These are phyloP conservation scores for Suhomyces panamericanus DNA, from an alignment of 1,139 yeast genomes.

Conservation along the genomic window DNA sequence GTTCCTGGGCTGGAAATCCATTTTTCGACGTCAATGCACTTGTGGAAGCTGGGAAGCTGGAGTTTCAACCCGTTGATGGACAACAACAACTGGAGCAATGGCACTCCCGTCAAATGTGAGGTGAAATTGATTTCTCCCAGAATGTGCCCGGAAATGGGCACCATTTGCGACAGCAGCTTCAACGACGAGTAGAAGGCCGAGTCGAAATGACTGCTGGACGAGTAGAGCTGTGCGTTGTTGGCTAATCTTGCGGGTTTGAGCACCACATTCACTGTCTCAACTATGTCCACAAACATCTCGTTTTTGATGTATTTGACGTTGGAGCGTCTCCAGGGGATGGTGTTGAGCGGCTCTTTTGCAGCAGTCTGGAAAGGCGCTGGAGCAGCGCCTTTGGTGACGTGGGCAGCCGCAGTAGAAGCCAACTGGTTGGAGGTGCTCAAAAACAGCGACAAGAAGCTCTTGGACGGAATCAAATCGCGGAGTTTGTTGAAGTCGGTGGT, in stretches of 20 bases:
- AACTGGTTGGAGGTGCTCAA: conserved; percentile 36
- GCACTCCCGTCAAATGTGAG: conserved; percentile 73
- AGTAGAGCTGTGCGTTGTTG: conserved; percentile 8
- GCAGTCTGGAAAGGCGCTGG: not conserved
- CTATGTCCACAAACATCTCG: conserved; percentile 78
- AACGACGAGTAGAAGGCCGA: conserved; percentile 23
- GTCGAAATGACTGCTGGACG: conserved; percentile 16
- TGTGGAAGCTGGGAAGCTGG: conserved; percentile 58
- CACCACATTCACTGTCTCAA: conserved; percentile 57
- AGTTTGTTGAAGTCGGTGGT: conserved; percentile 72
- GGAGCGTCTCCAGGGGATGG: conserved; percentile 73
- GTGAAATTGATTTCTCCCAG: conserved; percentile 65
- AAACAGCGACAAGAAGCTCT: conserved; percentile 40
- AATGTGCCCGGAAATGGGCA: conserved; percentile 58
- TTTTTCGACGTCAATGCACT: conserved; percentile 49
- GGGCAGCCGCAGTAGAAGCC: conserved; percentile 25
- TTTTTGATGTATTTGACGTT: conserved; percentile 68
- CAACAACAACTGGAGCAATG: conserved; percentile 62
- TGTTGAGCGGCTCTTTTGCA: conserved; percentile 8
- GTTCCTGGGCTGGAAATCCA: conserved; percentile 45
- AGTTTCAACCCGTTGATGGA: conserved; percentile 44
- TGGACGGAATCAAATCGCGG: conserved; percentile 68
- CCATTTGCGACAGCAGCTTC: conserved; percentile 21
- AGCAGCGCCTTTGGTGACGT: conserved; percentile 3
- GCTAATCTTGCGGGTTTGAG: conserved; percentile 26